These are phyloP conservation scores for Nepenthes alata DNA, from an alignment of 179 eudicot species.

Conservation along the genomic window DNA sequence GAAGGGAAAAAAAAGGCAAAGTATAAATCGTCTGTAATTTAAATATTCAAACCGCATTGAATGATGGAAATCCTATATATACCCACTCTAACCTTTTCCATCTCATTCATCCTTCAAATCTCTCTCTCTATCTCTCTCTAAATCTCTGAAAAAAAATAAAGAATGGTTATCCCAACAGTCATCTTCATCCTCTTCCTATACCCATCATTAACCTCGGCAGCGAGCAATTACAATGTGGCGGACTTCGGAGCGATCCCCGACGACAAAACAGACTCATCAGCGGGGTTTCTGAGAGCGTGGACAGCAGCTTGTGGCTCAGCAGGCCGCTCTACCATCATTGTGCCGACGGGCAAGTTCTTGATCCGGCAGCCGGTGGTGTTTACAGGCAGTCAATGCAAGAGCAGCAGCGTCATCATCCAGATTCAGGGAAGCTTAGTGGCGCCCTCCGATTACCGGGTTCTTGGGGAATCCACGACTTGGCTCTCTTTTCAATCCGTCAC, in stretches of 20 bases:
- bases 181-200: too few relatives aligned
- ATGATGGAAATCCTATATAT: too few relatives aligned
- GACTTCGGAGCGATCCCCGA: slow-evolving; percentile 20
- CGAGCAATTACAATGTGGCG: slow-evolving; percentile 10
- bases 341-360: slow-evolving; percentile 26
- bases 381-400: slow-evolving; percentile 18
- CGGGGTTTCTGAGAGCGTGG: slow-evolving; percentile 27
- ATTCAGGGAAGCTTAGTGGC: slow-evolving; percentile 24
- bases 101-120: too few relatives aligned
- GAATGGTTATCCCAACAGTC: too few relatives aligned
- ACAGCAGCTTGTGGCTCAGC: slow-evolving; percentile 22
- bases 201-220: not conserved
- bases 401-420: slow-evolving; percentile 9
- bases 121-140: too few relatives aligned
- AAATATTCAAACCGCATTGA: too few relatives aligned
- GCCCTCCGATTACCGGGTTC: slow-evolving; percentile 25
- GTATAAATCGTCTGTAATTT: too few relatives aligned
- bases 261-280: slow-evolving; percentile 20
- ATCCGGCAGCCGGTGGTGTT: slow-evolving; percentile 12
- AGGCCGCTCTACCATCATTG: slow-evolving; percentile 16
- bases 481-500: slow-evolving; percentile 27
- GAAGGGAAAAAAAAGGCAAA: too few relatives aligned
- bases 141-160: too few relatives aligned
- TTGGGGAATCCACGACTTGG: slow-evolving; percentile 32
- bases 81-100: too few relatives aligned